These are phyloP conservation scores for Adansonia grandidieri DNA, from an alignment of 441 rosid genomes.

Conservation along the genomic window DNA sequence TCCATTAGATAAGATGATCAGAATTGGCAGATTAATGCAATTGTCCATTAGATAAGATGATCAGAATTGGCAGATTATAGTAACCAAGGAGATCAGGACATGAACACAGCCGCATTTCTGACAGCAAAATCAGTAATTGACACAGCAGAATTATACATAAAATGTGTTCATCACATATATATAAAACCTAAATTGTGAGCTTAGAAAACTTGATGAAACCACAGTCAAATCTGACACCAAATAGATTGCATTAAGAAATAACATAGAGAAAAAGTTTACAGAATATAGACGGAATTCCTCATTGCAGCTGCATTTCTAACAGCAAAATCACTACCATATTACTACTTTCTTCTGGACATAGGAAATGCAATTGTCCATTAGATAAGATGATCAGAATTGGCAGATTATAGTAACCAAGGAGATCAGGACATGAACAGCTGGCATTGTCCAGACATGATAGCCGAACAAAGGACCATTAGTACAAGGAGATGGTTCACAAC, in stretches of 20 bases:
- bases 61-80: not conserved
- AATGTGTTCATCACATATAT: not conserved
- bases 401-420: not conserved
- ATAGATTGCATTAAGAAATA: slow-evolving; percentile 1
- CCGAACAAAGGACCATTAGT: slow-evolving; percentile 82
- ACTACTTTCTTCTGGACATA: not conserved
- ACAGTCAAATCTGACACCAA: not conserved
- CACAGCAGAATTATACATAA: not conserved
- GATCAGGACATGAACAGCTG: slow-evolving; percentile 51
- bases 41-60: not conserved
- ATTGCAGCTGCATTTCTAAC: not conserved
- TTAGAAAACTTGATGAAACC: slow-evolving; percentile 8
- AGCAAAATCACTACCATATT: not conserved
- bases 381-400: not conserved
- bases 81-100: slow-evolving; percentile 22
- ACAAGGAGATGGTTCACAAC: slow-evolving; percentile 89
- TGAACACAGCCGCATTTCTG: slow-evolving; percentile 35
- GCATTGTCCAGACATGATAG: slow-evolving; percentile 98
- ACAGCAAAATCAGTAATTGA: slow-evolving; percentile 9
- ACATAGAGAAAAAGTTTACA: not conserved
- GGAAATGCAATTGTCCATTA: not conserved
- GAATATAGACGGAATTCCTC: not conserved
- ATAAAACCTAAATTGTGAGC: not conserved
- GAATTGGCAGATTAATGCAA: not conserved
- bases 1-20: not conserved